These are phyloP conservation scores for Penicillium sp. DNA, from an alignment of 2,329 filamentous ascomycete genomes.

Conservation along the genomic window DNA sequence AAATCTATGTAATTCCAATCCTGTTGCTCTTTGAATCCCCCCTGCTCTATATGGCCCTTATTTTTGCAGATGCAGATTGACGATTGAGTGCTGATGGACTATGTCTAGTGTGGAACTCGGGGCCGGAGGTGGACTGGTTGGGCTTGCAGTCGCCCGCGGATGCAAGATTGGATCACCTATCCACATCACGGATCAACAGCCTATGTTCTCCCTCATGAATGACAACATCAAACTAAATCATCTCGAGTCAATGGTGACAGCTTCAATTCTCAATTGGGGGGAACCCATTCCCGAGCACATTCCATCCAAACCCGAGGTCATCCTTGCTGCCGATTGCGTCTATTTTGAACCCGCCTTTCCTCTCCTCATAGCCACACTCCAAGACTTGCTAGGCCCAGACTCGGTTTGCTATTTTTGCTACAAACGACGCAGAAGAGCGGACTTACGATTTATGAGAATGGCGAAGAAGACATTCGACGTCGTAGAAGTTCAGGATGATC, in stretches of 20 bases:
- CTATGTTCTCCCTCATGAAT: conserved; percentile 83
- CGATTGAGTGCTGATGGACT: not conserved
- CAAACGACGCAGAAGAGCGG: conserved; percentile 84
- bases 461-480: conserved; percentile 67
- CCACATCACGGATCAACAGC: conserved; percentile 80
- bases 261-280: conserved; percentile 78
- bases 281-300: conserved; percentile 41
- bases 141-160: conserved; percentile 59
- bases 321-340: conserved; percentile 94
- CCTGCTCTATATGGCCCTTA: not conserved
- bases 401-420: conserved; percentile 86
- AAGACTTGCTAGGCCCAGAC: conserved; percentile 65
- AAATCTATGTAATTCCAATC: conserved; percentile 66
- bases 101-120: conserved; percentile 77
- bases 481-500: conserved; percentile 61
- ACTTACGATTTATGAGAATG: conserved; percentile 72
- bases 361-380: conserved; percentile 75
- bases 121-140: conserved; percentile 86
- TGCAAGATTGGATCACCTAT: conserved; percentile 58
- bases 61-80: not conserved
- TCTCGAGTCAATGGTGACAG: conserved; percentile 62
- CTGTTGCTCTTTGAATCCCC: not conserved
- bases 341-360: conserved; percentile 97
- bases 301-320: conserved; percentile 65
- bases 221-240: conserved; percentile 83